phyloP scores from a whole-genome alignment of 1,284 basidiomycete species.

The Ustilago lituana region DNA sequence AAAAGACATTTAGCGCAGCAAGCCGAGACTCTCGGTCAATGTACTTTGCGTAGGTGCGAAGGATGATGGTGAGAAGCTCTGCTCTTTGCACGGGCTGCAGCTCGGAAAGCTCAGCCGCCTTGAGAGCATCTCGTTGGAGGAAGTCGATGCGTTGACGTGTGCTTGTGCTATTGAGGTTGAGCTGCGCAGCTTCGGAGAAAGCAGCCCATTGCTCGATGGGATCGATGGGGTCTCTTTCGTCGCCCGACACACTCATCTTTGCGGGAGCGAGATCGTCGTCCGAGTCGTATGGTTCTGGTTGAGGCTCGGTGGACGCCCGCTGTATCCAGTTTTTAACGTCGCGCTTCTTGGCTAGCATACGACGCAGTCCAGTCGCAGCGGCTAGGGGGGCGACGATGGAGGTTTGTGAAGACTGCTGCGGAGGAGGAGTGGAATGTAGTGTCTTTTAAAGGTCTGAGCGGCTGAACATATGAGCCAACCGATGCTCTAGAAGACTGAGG shows the following conservation, averaged over 20 bases:
- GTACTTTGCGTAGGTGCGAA: slow-evolving; percentile 80
- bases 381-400: not conserved
- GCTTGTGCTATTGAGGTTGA: slow-evolving; percentile 31
- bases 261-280: slow-evolving; percentile 60
- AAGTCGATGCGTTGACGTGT: slow-evolving; percentile 48
- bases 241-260: slow-evolving; percentile 40
- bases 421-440: too few relatives aligned
- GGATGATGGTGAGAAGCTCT: slow-evolving; percentile 79
- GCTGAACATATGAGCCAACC: too few relatives aligned
- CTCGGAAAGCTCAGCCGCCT: slow-evolving; percentile 40
- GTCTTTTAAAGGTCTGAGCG: too few relatives aligned
- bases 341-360: slow-evolving; percentile 48
- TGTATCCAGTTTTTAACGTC: slow-evolving; percentile 49
- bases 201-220: slow-evolving; percentile 49
- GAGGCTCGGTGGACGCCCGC: slow-evolving; percentile 29
- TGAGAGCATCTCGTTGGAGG: slow-evolving; percentile 32
- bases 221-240: slow-evolving; percentile 24
- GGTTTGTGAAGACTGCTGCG: too few relatives aligned
- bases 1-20: slow-evolving; percentile 76
- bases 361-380: slow-evolving; percentile 15
- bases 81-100: slow-evolving; percentile 74
- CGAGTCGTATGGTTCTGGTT: slow-evolving; percentile 56
- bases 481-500: not conserved
- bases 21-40: slow-evolving; percentile 77
- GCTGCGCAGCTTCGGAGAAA: slow-evolving; percentile 41